These are phyloP conservation scores for Jackrogersella minutella DNA, from an alignment of 495 filamentous ascomycete genomes.

Conservation along the genomic window DNA sequence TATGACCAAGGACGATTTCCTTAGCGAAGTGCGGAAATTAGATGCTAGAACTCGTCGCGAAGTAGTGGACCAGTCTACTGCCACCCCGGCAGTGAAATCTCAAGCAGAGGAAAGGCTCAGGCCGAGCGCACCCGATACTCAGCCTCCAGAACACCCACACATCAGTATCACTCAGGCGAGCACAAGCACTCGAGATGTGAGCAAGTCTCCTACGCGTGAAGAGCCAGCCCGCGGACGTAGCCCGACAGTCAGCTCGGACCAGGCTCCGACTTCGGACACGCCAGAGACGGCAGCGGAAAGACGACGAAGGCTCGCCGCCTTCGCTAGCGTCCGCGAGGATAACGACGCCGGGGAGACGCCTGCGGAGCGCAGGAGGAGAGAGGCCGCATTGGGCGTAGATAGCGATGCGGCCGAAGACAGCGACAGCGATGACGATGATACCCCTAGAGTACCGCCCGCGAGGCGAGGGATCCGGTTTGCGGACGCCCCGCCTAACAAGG, in stretches of 20 bases:
- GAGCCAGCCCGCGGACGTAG: slow-evolving; percentile 34
- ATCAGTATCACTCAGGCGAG: slow-evolving; percentile 40
- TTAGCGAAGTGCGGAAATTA: slow-evolving; percentile 79
- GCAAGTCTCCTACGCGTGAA: slow-evolving; percentile 22
- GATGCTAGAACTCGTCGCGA: slow-evolving; percentile 79
- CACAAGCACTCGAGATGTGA: slow-evolving; percentile 27
- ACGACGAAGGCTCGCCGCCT: slow-evolving; percentile 51
- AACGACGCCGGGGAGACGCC: slow-evolving; percentile 74
- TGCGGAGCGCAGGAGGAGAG: slow-evolving; percentile 80
- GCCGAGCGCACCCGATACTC: slow-evolving; percentile 19
- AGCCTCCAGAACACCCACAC: slow-evolving; percentile 34
- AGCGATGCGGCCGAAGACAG: slow-evolving; percentile 57
- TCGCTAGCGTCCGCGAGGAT: slow-evolving; percentile 47
- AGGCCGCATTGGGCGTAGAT: slow-evolving; percentile 80
- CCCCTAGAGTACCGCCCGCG: slow-evolving; percentile 54
- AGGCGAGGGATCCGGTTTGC: slow-evolving; percentile 58
- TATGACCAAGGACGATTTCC: slow-evolving; percentile 92
- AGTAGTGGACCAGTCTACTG: slow-evolving; percentile 72
- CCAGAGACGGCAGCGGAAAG: slow-evolving; percentile 54
- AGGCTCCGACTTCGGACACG: slow-evolving; percentile 36
- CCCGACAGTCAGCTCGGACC: slow-evolving; percentile 13
- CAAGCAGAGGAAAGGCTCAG: slow-evolving; percentile 60
- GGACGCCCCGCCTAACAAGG: slow-evolving; percentile 46
- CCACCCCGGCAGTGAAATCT: slow-evolving; percentile 63
- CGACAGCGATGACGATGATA: slow-evolving; percentile 71